These are phyloP conservation scores for Castanopsis chinensis DNA, from an alignment of 306 rosid species.

Conservation along the genomic window DNA sequence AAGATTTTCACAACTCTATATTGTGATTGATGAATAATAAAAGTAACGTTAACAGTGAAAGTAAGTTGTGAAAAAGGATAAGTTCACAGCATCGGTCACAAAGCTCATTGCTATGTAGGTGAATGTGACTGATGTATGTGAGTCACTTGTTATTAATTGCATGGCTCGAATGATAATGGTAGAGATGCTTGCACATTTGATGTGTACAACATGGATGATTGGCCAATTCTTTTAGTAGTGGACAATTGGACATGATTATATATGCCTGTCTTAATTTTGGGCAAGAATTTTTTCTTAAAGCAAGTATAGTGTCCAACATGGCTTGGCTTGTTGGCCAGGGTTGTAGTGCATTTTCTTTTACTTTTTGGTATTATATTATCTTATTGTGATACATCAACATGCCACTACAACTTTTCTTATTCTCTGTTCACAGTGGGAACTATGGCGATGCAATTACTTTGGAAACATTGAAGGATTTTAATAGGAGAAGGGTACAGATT, in stretches of 20 bases:
- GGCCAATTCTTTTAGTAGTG: not conserved
- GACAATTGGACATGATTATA: not conserved
- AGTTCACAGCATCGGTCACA: no score
- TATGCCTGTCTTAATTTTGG: not conserved
- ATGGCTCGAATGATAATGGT: not conserved
- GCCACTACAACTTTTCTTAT: not conserved
- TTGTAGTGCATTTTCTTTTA: slow-evolving; percentile 5
- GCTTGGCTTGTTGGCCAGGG: not conserved
- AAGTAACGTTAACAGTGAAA: no score
- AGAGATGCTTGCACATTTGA: not conserved
- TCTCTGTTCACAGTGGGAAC: slow-evolving; percentile 51
- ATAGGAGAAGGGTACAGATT: slow-evolving; percentile 76
- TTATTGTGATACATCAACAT: not conserved
- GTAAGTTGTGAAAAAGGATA: no score
- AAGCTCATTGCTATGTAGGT: no score
- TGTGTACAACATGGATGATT: not conserved
- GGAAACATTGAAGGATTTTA: slow-evolving; percentile 65
- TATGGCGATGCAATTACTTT: slow-evolving; percentile 67
- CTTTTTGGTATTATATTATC: slow-evolving; percentile 22
- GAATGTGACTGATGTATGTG: not conserved
- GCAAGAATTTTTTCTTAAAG: not conserved
- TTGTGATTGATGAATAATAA: no score
- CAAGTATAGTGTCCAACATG: not conserved
- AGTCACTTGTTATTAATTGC: not conserved
- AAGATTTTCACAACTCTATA: no score